Conservation (phyloP, 2,329 filamentous ascomycete genomes). For the Aspergillus transmontanensis region DNA sequence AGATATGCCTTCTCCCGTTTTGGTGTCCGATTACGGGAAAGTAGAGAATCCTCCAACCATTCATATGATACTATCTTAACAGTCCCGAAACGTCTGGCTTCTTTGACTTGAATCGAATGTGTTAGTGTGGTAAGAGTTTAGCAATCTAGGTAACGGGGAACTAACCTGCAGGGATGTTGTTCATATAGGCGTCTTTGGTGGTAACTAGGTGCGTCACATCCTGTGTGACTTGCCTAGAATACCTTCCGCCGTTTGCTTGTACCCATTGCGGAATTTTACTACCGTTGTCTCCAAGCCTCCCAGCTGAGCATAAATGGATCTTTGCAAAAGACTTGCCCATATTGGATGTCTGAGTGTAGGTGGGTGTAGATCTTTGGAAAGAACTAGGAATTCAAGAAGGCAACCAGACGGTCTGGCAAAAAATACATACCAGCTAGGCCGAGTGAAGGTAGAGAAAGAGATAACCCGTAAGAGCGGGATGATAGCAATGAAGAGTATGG, state of each 20-base stretch:
- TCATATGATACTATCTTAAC: constrained; percentile 50
- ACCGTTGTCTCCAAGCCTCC: constrained; percentile 57
- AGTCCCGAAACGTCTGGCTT: constrained; percentile 39
- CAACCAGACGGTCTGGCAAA: background rate
- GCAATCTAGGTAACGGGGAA: background rate
- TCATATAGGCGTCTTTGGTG: constrained; percentile 62
- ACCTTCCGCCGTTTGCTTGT: constrained; percentile 61
- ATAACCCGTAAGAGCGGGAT: background rate
- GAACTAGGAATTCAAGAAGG: background rate
- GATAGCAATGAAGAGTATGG: background rate
- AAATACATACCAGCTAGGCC: background rate
- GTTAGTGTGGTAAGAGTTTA: background rate
- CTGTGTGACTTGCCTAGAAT: constrained; percentile 53
- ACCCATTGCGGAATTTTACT: constrained; percentile 69
- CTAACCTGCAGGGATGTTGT: constrained; percentile 45
- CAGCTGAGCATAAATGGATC: constrained; percentile 59
- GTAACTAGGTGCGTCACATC: constrained; percentile 74
- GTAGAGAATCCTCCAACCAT: constrained; percentile 51
- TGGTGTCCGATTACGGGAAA: constrained; percentile 36
- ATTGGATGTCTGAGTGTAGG: background rate
- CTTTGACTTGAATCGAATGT: constrained; percentile 36
- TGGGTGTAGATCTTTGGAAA: background rate
- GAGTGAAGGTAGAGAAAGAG: background rate
- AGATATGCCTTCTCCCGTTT: constrained; percentile 38
- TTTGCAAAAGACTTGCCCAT: constrained; percentile 54